phyloP scores from a whole-genome alignment of 495 filamentous ascomycete genomes.

The Wilcoxina mikolae region DNA sequence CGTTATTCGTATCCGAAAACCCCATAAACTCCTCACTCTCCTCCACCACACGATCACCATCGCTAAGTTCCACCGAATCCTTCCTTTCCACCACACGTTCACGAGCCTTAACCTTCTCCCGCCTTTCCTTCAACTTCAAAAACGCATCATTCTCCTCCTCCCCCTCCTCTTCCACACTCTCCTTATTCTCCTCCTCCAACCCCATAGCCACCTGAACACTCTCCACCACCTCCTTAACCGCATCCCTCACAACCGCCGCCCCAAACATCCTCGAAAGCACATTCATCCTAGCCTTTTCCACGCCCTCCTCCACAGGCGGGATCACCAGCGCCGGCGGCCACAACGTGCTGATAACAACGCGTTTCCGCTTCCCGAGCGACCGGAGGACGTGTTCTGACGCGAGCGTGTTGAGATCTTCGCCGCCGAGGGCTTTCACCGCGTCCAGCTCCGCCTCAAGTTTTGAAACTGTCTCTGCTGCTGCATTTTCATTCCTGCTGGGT shows the following conservation, averaged over 20 bases:
- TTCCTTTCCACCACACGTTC: constrained; percentile 28
- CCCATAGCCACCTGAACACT: constrained; percentile 39
- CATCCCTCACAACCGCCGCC: constrained; percentile 55
- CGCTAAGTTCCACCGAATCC: constrained; percentile 14
- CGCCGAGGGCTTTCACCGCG: constrained; percentile 33
- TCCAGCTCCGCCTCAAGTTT: constrained; percentile 32
- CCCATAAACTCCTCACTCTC: constrained; percentile 2
- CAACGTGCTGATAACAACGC: constrained; percentile 46
- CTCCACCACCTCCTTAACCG: constrained; percentile 45
- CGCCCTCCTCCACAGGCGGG: constrained; percentile 33
- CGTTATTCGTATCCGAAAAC: background rate
- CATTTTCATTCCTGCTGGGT: constrained; percentile 44
- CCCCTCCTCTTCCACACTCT: constrained; percentile 29
- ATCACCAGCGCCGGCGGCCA: constrained; percentile 38
- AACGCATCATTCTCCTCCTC: constrained; percentile 2
- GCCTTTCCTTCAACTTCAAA: background rate
- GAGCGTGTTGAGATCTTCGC: constrained; percentile 53
- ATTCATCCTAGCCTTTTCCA: constrained; percentile 43
- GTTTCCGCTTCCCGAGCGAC: constrained; percentile 52
- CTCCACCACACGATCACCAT: background rate
- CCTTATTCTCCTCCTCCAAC: constrained; percentile 9
- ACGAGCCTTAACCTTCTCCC: background rate
- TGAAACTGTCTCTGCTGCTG: constrained; percentile 7
- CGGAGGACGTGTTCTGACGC: constrained; percentile 57
- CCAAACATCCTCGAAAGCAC: constrained; percentile 71